These are phyloP conservation scores for Erodium chrysanthum DNA, from an alignment of 441 rosid genomes.

Conservation along the genomic window DNA sequence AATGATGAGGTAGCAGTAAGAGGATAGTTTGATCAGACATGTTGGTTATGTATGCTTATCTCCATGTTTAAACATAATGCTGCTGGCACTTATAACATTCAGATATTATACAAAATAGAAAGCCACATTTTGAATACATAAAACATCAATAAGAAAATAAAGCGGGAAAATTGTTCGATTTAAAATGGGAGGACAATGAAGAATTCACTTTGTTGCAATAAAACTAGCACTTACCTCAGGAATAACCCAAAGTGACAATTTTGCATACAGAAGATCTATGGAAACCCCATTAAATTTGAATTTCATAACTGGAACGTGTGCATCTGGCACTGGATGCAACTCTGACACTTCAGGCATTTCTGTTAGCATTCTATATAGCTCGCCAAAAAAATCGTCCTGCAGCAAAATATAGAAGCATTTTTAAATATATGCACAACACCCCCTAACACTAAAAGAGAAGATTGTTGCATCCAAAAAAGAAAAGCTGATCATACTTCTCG, in stretches of 20 bases:
- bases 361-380: slow-evolving; percentile 58
- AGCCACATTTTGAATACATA: not conserved
- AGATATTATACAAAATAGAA: not conserved
- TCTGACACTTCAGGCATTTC: slow-evolving; percentile 94
- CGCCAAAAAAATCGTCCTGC: slow-evolving; percentile 93
- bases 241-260: slow-evolving; percentile 74
- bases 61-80: not conserved
- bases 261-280: slow-evolving; percentile 91
- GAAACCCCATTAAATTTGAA: slow-evolving; percentile 86
- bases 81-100: not conserved
- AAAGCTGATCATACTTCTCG: slow-evolving; percentile 58
- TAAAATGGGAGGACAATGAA: not conserved
- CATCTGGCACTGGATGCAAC: slow-evolving; percentile 94
- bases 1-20: not conserved
- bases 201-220: not conserved
- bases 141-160: not conserved
- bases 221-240: slow-evolving; percentile 66
- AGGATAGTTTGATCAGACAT: not conserved
- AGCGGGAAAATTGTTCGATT: not conserved
- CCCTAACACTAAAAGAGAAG: slow-evolving; percentile 17
- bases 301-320: slow-evolving; percentile 85
- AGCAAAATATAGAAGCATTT: slow-evolving; percentile 22
- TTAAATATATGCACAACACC: slow-evolving; percentile 18
- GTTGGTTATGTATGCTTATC: not conserved
- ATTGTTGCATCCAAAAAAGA: slow-evolving; percentile 19